Base-by-base conservation (phyloP, 2,329 filamentous ascomycete genomes). In the Aspergillus amoenus region DNA sequence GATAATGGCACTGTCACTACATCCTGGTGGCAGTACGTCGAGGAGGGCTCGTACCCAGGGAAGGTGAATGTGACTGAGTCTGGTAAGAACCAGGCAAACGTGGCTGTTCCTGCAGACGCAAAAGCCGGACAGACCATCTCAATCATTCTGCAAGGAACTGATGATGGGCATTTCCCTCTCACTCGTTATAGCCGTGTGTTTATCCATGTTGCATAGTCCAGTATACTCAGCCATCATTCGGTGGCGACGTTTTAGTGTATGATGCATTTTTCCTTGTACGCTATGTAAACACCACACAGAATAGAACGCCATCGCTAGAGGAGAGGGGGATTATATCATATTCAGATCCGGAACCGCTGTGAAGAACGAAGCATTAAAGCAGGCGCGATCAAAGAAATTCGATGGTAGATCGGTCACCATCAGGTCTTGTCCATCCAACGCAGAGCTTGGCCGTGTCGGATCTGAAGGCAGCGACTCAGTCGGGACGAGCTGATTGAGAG, bases 11-110 rank as follows among this genome's bases (percentile, higher is more conserved):
- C 9, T 12, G 50, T 53, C 12, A 45, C 41, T 18, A 32, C 40
- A 2, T 17, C 24, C 30, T 53, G 50, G 50, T 53, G 50, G 50
- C 50, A 53, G 50, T 53, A 44, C 13, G 21, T 53, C n/a, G 50
- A 53, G 13, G 50, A 53, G 17, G 50, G 50, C 13, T 45, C 50
- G 22, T 53, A 53, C 40, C 27, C 27, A 7, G 41, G 27, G n/a
- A 30, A 15, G 13, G 50, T 53, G 15, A 40, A 5, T 5, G 27
- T 53, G 9, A 46, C 41, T 11, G 17, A 53, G 27, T 15, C 27
- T 3, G 41, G 2, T 6, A 12, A 37, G 2, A 18, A 53, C 32
- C 13, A 17, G 50, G 50, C 41, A 6, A 45, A 24, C 13, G 24
- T 53, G 9, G 21, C 15, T n/a, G n/a, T 53, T 18, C 50, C 50